A percentile compares a stretch with the other conserved stretches of the same genome.
Conservation (phyloP, 768 basidiomycete genomes). For the Boletus pseudopeckii region DNA sequence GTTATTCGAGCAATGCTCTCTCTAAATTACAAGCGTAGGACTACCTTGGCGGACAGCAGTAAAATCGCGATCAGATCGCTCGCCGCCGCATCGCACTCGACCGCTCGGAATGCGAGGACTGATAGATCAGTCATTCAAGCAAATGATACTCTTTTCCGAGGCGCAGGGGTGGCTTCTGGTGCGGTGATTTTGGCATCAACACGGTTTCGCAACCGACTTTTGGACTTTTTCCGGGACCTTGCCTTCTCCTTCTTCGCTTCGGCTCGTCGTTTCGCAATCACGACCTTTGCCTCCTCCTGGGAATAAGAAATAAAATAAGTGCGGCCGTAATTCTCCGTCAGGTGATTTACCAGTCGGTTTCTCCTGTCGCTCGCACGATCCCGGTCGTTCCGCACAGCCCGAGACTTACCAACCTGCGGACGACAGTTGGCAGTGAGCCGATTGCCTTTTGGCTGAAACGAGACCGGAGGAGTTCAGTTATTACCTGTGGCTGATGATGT, state of each 20-base stretch:
- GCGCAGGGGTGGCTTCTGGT: constrained; percentile 8
- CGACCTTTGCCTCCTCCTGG: constrained; percentile 43
- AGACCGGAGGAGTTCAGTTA: constrained; percentile 12
- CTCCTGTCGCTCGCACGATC: constrained; percentile 29
- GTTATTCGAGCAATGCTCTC: constrained; percentile 14
- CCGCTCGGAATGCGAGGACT: constrained; percentile 18
- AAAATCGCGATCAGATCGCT: constrained; percentile 28
- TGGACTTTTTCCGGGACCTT: constrained; percentile 29
- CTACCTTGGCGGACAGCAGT: constrained; percentile 8
- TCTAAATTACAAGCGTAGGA: constrained; percentile 4
- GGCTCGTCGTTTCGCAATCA: constrained; percentile 36
- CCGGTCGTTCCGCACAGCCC: constrained; percentile 25
- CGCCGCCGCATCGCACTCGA: constrained; percentile 2
- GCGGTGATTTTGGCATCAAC: constrained; percentile 10
- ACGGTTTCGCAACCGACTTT: constrained; percentile 10
- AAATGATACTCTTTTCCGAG: constrained; percentile 36
- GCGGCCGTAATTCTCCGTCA: constrained; percentile 6
- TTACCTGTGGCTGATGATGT: too few relatives aligned
- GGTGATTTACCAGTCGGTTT: constrained; percentile 38
- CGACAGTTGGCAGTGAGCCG: constrained; percentile 13
- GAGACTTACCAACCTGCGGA: constrained; percentile 28
- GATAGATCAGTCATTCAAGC: constrained; percentile 22
- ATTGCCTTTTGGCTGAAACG: constrained; percentile 17
- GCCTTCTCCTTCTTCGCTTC: constrained; percentile 40
- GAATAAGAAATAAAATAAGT: constrained; percentile 12